Percentiles rank a stretch among this genome's conserved stretches.
These are phyloP conservation scores for Ceratocystis smalleyi DNA, from an alignment of 2,329 filamentous ascomycete species.

Conservation along the genomic window DNA sequence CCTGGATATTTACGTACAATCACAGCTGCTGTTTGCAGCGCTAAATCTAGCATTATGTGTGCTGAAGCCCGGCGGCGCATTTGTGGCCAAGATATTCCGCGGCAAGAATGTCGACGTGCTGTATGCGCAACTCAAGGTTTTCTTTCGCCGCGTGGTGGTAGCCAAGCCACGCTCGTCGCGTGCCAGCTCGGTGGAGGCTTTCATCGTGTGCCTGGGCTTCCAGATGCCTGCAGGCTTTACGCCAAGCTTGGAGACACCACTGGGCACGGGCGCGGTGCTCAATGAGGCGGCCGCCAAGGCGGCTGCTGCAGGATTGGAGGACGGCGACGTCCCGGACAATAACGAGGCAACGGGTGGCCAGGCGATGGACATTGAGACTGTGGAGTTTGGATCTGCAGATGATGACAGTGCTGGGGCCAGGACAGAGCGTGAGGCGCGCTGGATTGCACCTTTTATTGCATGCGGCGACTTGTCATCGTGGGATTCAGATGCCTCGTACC, in stretches of 20 bases:
- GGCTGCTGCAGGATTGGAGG: slow-evolving; percentile 32
- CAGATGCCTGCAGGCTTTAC: slow-evolving; percentile 60
- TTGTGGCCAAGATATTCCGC: slow-evolving; percentile 95
- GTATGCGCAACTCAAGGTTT: slow-evolving; percentile 82
- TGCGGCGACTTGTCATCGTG: slow-evolving; percentile 90
- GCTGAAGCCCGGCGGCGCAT: slow-evolving; percentile 80
- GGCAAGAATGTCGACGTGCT: slow-evolving; percentile 90
- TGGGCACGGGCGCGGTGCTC: slow-evolving; percentile 42
- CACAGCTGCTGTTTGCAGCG: slow-evolving; percentile 83
- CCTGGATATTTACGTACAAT: slow-evolving; percentile 95
- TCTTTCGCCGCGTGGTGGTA: slow-evolving; percentile 73
- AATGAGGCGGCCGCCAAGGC: slow-evolving; percentile 20
- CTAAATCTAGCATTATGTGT: slow-evolving; percentile 88
- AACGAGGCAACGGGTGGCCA: slow-evolving; percentile 12
- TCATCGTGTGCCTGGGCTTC: slow-evolving; percentile 89
- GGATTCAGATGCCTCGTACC: slow-evolving; percentile 90
- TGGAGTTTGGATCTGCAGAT: slow-evolving; percentile 21
- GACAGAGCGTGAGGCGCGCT: slow-evolving; percentile 33
- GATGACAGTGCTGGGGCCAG: not conserved
- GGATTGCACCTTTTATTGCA: slow-evolving; percentile 94
- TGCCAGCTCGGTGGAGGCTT: slow-evolving; percentile 93
- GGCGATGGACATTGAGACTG: slow-evolving; percentile 11
- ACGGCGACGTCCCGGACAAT: slow-evolving; percentile 9
- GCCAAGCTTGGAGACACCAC: slow-evolving; percentile 58
- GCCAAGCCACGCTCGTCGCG: slow-evolving; percentile 87